These are phyloP conservation scores for Trichoderma sp. DNA, from an alignment of 2,329 filamentous ascomycete species.

Conservation along the genomic window DNA sequence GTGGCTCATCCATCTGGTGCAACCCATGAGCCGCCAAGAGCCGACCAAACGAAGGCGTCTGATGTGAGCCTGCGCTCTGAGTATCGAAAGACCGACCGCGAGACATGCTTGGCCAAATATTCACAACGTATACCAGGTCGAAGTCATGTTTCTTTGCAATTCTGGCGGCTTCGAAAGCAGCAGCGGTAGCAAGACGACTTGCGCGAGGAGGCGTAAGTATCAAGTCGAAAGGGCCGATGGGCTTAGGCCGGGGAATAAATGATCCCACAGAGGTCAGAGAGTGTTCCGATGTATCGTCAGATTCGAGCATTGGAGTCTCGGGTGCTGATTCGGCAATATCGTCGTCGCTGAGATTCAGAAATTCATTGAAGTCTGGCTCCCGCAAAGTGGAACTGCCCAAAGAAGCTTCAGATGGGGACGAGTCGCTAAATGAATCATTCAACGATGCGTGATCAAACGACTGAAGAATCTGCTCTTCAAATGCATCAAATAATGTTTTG, in stretches of 20 bases:
- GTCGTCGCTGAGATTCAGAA: constrained; percentile 57
- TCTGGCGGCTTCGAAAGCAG: constrained; percentile 56
- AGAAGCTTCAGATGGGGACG: constrained; percentile 35
- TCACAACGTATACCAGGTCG: constrained; percentile 60
- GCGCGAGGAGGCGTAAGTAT: constrained; percentile 49
- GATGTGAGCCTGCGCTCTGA: constrained; percentile 24
- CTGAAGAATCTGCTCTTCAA: constrained; percentile 34
- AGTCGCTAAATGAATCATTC: constrained; percentile 35
- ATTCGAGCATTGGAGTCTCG: constrained; percentile 27
- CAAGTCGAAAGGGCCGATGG: constrained; percentile 40
- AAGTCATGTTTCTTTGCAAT: constrained; percentile 60
- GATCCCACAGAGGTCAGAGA: constrained; percentile 30
- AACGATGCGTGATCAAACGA: constrained; percentile 32
- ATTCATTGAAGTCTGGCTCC: constrained; percentile 57
- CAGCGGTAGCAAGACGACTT: constrained; percentile 48
- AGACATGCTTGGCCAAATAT: constrained; percentile 52
- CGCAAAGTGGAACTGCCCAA: constrained; percentile 44
- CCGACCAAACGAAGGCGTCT: constrained; percentile 47
- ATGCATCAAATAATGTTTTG: constrained; percentile 32
- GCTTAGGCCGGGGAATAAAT: constrained; percentile 31
- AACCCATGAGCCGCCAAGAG: constrained; percentile 59
- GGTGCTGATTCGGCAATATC: constrained; percentile 54
- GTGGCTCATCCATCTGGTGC: constrained; percentile 52
- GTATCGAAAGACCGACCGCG: constrained; percentile 22
- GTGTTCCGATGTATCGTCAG: constrained; percentile 22